phyloP scores from a whole-genome alignment of 164 flowering plant genomes.

The Tetrastigma voinierianum region DNA sequence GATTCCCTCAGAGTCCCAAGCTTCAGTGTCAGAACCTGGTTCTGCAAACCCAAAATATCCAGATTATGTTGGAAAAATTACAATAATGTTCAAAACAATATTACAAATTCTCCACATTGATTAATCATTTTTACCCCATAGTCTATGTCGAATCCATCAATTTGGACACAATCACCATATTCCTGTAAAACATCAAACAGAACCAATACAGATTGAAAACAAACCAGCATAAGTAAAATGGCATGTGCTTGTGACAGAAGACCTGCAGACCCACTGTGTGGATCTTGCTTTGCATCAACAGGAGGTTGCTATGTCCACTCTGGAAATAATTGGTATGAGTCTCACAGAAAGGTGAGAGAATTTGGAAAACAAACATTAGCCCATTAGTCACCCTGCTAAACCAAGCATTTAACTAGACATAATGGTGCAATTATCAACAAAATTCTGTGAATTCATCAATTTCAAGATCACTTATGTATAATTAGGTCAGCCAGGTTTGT shows the following conservation, averaged over 20 bases:
- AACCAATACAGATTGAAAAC: neutral
- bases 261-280: too few relatives aligned
- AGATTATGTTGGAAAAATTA: neutral
- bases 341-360: too few relatives aligned
- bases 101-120: neutral
- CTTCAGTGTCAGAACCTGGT: conserved; percentile 83
- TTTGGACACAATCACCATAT: conserved; percentile 77
- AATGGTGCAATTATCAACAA: neutral
- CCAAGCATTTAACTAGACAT: neutral
- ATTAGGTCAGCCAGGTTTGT: conserved; percentile 77
- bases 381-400: neutral
- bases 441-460: too few relatives aligned
- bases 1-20: conserved; percentile 83
- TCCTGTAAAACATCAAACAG: conserved; percentile 47
- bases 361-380: too few relatives aligned
- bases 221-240: neutral
- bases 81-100: neutral
- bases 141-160: conserved; percentile 91
- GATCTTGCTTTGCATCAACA: too few relatives aligned
- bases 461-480: too few relatives aligned
- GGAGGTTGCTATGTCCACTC: too few relatives aligned
- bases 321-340: too few relatives aligned
- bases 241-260: too few relatives aligned
- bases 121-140: conserved; percentile 66
- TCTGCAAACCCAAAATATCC: conserved; percentile 40